A percentile compares a stretch with the other conserved stretches of the same genome.
Evolutionary conservation across 2,329 filamentous ascomycete genomes (phyloP).

Genomic region (Coniochaeta prunicola): DNA sequence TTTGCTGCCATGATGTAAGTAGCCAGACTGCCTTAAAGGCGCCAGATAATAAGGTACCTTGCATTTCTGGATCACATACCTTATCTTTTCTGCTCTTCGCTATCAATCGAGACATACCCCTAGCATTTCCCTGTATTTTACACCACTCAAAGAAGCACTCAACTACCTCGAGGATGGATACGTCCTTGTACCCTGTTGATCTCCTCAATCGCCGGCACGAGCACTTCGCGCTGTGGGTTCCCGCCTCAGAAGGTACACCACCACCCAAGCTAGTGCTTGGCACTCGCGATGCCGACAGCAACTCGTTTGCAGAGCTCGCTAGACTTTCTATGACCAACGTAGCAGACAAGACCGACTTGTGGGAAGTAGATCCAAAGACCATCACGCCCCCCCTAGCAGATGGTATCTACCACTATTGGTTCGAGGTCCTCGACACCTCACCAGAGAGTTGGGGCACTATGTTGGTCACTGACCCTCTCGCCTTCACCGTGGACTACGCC

Average conservation of each 20-base stretch:
- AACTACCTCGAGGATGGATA: neutral
- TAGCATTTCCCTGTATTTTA: neutral
- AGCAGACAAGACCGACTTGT: slow-evolving; percentile 32
- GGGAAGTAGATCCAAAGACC: slow-evolving; percentile 27
- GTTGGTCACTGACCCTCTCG: slow-evolving; percentile 13
- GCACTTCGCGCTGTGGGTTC: slow-evolving; percentile 17
- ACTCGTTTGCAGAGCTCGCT: slow-evolving; percentile 7
- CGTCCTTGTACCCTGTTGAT: slow-evolving; percentile 7
- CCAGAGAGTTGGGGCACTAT: slow-evolving; percentile 4
- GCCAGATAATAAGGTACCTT: too few relatives aligned
- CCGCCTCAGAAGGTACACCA: neutral
- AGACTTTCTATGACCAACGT: slow-evolving; percentile 27
- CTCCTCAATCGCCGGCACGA: slow-evolving; percentile 8
- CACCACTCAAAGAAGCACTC: neutral
- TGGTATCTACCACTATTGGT: slow-evolving; percentile 15
- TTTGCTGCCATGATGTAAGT: neutral
- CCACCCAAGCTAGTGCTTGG: slow-evolving; percentile 13
- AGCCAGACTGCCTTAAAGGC: neutral
- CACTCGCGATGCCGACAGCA: neutral
- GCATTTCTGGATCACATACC: too few relatives aligned
- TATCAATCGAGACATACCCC: neutral
- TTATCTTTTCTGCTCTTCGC: neutral
- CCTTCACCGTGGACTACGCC: slow-evolving; percentile 15
- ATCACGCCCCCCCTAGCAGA: slow-evolving; percentile 8
- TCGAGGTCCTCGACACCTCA: slow-evolving; percentile 10